A percentile compares a stretch with the other conserved stretches of the same genome.
Conservation (phyloP, 495 filamentous ascomycete genomes). For the Hypoxylon rickii region DNA sequence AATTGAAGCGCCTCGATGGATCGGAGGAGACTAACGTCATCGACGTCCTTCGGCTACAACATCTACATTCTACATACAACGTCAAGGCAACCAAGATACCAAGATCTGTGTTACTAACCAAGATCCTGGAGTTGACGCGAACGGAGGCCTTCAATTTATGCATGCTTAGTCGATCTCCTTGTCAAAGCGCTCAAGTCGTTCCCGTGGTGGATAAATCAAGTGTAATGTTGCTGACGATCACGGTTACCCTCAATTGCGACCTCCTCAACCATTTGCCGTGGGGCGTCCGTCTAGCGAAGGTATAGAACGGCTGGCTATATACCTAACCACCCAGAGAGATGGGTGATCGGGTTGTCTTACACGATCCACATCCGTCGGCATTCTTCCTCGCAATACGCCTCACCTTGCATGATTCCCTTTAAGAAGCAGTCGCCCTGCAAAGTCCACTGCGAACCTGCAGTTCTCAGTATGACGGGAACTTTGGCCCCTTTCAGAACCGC, state of each 20-base stretch:
- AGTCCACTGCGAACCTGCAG: conserved; percentile 15
- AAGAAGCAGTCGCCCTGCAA: conserved; percentile 31
- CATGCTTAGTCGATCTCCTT: conserved; percentile 8
- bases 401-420: conserved; percentile 28
- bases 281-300: not conserved
- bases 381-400: conserved; percentile 26
- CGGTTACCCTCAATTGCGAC: not conserved
- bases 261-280: not conserved
- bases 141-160: conserved; percentile 4
- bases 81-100: conserved; percentile 16
- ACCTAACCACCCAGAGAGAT: not conserved
- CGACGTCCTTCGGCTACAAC: not conserved
- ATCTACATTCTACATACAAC: not conserved
- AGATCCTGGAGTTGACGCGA: conserved; percentile 21
- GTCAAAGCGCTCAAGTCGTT: not conserved
- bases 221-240: not conserved
- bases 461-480: conserved; percentile 21
- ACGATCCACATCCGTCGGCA: conserved; percentile 21
- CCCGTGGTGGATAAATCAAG: not conserved
- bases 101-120: not conserved
- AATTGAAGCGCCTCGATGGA: too few relatives aligned
- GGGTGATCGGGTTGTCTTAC: not conserved
- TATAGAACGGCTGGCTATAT: not conserved
- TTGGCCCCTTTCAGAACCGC: conserved; percentile 28
- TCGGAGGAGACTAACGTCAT: conserved; percentile 12